These are phyloP conservation scores for Candida sp. DNA, from an alignment of 1,139 yeast genomes.

Conservation along the genomic window DNA sequence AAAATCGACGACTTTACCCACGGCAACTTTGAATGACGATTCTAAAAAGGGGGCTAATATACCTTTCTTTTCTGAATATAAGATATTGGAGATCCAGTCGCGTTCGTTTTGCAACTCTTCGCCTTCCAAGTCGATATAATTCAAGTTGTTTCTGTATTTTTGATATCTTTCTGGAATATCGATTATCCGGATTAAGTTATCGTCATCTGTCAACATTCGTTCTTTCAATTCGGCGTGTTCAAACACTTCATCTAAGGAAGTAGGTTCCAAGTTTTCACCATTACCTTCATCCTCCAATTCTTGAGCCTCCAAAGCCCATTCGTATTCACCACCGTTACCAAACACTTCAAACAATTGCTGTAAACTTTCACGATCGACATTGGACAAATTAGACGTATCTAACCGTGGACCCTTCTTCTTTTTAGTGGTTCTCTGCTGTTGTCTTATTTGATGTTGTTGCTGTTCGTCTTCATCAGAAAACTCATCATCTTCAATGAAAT, in stretches of 20 bases:
- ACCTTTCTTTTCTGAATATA: slow-evolving; percentile 49
- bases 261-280: slow-evolving; percentile 52
- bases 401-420: slow-evolving; percentile 36
- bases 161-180: slow-evolving; percentile 96
- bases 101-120: slow-evolving; percentile 72
- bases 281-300: slow-evolving; percentile 62
- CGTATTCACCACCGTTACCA: slow-evolving; percentile 97
- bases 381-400: slow-evolving; percentile 62
- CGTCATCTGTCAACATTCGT: slow-evolving; percentile 89
- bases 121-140: slow-evolving; percentile 63
- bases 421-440: slow-evolving; percentile 39
- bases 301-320: slow-evolving; percentile 96
- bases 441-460: slow-evolving; percentile 21
- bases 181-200: slow-evolving; percentile 78
- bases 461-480: slow-evolving; percentile 85
- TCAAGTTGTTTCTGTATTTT: slow-evolving; percentile 60
- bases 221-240: slow-evolving; percentile 93
- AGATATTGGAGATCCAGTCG: slow-evolving; percentile 68
- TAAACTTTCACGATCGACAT: slow-evolving; percentile 86
- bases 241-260: slow-evolving; percentile 81
- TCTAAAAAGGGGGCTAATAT: slow-evolving; percentile 37
- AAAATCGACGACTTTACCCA: slow-evolving; percentile 75
- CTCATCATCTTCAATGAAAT: slow-evolving; percentile 96
- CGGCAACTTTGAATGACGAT: slow-evolving; percentile 65
- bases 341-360: slow-evolving; percentile 93